Evolutionary conservation across 176 grass and related monocot genomes (phyloP).

Genomic region (Triticum monococcum): DNA sequence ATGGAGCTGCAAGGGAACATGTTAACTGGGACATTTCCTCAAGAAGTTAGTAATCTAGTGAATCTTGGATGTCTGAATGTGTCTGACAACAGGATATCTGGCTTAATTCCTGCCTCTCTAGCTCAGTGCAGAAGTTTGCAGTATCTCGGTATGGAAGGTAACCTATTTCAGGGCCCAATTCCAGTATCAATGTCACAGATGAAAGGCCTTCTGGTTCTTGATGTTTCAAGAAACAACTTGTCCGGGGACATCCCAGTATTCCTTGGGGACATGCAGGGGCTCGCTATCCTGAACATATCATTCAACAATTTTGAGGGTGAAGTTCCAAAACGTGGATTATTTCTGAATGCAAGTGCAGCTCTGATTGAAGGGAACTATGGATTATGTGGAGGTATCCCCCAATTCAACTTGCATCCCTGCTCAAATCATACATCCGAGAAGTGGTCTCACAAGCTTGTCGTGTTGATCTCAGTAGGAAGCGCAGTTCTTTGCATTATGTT

Average conservation of each 20-base stretch:
- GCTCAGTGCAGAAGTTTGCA: constrained; percentile 30
- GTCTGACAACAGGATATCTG: constrained; percentile 38
- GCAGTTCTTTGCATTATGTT: not conserved
- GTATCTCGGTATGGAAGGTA: constrained; percentile 14
- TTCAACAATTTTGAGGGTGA: constrained; percentile 56
- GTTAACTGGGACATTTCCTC: constrained; percentile 36
- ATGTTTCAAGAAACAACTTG: constrained; percentile 44
- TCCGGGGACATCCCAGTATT: constrained; percentile 39
- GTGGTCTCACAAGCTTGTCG: not conserved
- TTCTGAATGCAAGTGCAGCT: constrained; percentile 29
- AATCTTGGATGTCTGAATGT: constrained; percentile 13
- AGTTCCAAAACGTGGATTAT: constrained; percentile 29
- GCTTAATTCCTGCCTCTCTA: constrained; percentile 39
- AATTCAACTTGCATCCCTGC: constrained; percentile 15
- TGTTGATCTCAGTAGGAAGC: not conserved
- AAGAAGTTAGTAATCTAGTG: constrained; percentile 28
- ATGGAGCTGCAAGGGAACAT: constrained; percentile 6
- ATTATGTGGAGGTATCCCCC: constrained; percentile 41
- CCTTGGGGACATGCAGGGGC: constrained; percentile 4
- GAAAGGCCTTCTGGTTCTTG: constrained; percentile 27
- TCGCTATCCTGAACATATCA: constrained; percentile 32
- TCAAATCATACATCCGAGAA: not conserved
- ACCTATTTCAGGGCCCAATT: constrained; percentile 43
- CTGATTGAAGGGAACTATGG: constrained; percentile 34
- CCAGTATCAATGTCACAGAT: constrained; percentile 28